Percentiles rank a stretch among this genome's conserved stretches.
Conservation (phyloP, 768 basidiomycete species). For the Leucosporidium scottii region DNA sequence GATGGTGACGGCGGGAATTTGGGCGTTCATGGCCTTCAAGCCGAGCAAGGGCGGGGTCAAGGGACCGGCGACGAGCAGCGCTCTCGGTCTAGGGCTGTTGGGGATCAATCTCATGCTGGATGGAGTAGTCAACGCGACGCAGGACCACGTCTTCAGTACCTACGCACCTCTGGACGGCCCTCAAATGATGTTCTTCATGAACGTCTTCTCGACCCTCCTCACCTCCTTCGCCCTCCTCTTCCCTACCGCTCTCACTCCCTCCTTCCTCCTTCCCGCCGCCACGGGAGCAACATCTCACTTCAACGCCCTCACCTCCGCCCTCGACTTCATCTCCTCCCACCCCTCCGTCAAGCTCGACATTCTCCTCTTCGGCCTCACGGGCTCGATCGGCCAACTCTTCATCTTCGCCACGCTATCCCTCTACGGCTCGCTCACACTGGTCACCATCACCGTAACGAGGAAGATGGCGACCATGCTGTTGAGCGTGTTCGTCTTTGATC, state of each 20-base stretch:
- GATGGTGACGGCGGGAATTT: conserved; percentile 78
- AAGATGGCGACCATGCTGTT: conserved; percentile 98
- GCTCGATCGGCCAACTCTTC: conserved; percentile 91
- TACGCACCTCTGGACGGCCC: conserved; percentile 67
- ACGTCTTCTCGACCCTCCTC: conserved; percentile 68
- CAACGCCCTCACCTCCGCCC: conserved; percentile 60
- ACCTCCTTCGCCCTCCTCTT: conserved; percentile 59
- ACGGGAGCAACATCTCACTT: conserved; percentile 40
- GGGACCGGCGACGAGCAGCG: conserved; percentile 46
- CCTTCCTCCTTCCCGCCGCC: conserved; percentile 63
- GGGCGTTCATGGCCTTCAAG: conserved; percentile 64
- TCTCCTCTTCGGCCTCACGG: conserved; percentile 75
- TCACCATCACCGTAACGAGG: conserved; percentile 86
- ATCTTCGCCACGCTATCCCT: conserved; percentile 74
- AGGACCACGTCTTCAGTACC: conserved; percentile 86
- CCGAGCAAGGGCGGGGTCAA: conserved; percentile 49
- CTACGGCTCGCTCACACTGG: conserved; percentile 76
- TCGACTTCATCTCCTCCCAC: conserved; percentile 69
- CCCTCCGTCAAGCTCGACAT: conserved; percentile 68
- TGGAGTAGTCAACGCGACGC: conserved; percentile 88
- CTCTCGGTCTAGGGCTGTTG: conserved; percentile 68
- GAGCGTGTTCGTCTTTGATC: conserved; percentile 85
- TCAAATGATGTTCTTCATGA: conserved; percentile 99
- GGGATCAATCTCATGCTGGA: conserved; percentile 83
- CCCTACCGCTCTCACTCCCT: conserved; percentile 46